Percentiles rank a stretch among this genome's conserved stretches.
These are phyloP conservation scores for Flaveria bidentis DNA, from an alignment of 129 eudicot genomes.

Conservation along the genomic window DNA sequence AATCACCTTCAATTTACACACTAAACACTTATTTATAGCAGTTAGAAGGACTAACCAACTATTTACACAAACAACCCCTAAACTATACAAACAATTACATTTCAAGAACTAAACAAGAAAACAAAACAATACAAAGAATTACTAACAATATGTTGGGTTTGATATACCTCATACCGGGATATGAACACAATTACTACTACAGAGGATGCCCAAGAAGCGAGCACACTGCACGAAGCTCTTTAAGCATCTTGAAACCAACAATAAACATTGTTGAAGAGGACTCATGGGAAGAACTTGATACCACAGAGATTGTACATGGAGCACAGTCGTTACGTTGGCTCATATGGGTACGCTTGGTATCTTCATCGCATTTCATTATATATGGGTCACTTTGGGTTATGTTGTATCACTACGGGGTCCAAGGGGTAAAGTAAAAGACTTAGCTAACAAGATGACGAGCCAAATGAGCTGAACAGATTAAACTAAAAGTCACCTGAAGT, in stretches of 20 bases:
- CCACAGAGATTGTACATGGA: slow-evolving; percentile 65
- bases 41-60: too few relatives aligned
- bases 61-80: too few relatives aligned
- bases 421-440: background rate
- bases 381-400: background rate
- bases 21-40: too few relatives aligned
- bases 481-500: background rate
- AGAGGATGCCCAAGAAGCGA: slow-evolving; percentile 92
- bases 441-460: background rate
- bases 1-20: too few relatives aligned
- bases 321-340: slow-evolving; percentile 88
- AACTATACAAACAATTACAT: too few relatives aligned
- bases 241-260: slow-evolving; percentile 63
- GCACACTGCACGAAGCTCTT: slow-evolving; percentile 60
- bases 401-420: background rate
- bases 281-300: slow-evolving; percentile 95
- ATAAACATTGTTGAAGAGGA: slow-evolving; percentile 72
- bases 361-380: background rate
- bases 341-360: slow-evolving; percentile 68
- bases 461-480: background rate
- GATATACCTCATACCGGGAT: slow-evolving; percentile 46
- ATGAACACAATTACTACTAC: slow-evolving; percentile 73
- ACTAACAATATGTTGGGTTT: too few relatives aligned
- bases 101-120: too few relatives aligned
- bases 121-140: too few relatives aligned